phyloP scores from a whole-genome alignment of 345 rosid species.

The Arabidopsis arenosa region DNA sequence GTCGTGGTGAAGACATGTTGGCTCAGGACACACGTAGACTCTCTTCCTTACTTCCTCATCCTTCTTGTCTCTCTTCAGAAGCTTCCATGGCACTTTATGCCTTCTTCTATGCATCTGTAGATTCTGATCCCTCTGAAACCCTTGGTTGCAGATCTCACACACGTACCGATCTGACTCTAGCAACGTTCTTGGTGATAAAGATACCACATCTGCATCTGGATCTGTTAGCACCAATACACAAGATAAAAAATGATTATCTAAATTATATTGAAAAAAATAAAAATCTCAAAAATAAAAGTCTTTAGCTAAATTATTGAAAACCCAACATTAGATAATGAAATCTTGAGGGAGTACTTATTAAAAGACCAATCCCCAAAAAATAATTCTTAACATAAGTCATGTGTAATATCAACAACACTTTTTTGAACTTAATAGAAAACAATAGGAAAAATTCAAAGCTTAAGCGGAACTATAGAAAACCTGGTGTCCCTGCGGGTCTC shows the following conservation, averaged over 20 bases:
- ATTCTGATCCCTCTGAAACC: constrained; percentile 97
- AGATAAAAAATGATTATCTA: not conserved
- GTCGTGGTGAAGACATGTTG: constrained; percentile 89
- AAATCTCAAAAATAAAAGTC: not conserved
- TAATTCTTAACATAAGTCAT: not conserved
- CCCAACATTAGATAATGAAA: not conserved
- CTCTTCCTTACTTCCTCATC: constrained; percentile 68
- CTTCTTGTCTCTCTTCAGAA: constrained; percentile 75
- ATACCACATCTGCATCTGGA: constrained; percentile 96
- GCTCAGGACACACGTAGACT: constrained; percentile 94
- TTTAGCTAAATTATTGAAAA: not conserved
- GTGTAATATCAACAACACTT: constrained; percentile 12
- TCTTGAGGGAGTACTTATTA: not conserved
- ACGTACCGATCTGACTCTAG: constrained; percentile 92
- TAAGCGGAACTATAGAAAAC: constrained; percentile 36
- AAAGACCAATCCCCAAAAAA: not conserved
- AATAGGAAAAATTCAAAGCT: not conserved
- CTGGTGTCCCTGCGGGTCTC: constrained; percentile 94
- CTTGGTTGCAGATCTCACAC: constrained; percentile 98
- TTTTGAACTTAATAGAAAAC: constrained; percentile 12
- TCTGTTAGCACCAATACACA: constrained; percentile 50
- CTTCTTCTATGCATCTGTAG: constrained; percentile 96
- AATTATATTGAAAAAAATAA: too few relatives aligned
- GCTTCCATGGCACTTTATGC: constrained; percentile 99
- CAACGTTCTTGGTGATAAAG: constrained; percentile 86